Evolutionary conservation across 2,329 filamentous ascomycete species (phyloP), one percentile per base, ranked within the genome.

Genomic region (Penicillium sclerotiorum): DNA sequence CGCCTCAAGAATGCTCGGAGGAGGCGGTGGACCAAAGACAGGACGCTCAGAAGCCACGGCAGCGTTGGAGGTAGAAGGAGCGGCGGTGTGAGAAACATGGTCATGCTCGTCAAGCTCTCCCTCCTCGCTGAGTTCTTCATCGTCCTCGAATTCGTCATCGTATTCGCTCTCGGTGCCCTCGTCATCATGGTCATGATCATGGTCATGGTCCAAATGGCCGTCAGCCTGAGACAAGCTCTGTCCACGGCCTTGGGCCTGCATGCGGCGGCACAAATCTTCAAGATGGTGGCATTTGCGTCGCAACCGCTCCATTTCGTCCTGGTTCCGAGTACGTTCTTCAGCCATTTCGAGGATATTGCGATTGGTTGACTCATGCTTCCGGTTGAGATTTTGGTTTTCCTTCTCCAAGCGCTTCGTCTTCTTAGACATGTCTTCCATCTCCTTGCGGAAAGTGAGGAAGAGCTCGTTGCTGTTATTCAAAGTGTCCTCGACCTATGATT

Each of bases 381-480:
- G 85, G 59, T 90, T 95, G 44, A 96, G 81, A 15, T 84, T 87
- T 62, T 94, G 87, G 64, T 99, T 97, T 67, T 99, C 94, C 74
- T 96, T 96, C 71, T 99, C 94, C 45, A 99, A 79, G 21, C 91
- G 87, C 73, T 96, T 96, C 5, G 93, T 96, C 77, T 97, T 97
- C 77, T 96, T 96, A 1, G 92, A 96, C 92, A 97, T 97, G 67
- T 97, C 94, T 74, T 97, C 94, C 92, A 97, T 97, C 74, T 97
- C 94, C 76, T 96, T 96, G 47, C 93, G 85, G 74, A 97, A 97
- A 1, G 94, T 96, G 60, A 96, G 78, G 73, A 97, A 97, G 46
- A 97, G 79, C 69, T 97, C 94, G 76, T 97, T 97, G 73, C 90
- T 96, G 70, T 96, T 97, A 75, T 96, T 97, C 44, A 97, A 82